A percentile compares a stretch with the other conserved stretches of the same genome.
Evolutionary conservation across 1,284 basidiomycete species (phyloP).

Genomic region (Cutaneotrichosporon curvatum): DNA sequence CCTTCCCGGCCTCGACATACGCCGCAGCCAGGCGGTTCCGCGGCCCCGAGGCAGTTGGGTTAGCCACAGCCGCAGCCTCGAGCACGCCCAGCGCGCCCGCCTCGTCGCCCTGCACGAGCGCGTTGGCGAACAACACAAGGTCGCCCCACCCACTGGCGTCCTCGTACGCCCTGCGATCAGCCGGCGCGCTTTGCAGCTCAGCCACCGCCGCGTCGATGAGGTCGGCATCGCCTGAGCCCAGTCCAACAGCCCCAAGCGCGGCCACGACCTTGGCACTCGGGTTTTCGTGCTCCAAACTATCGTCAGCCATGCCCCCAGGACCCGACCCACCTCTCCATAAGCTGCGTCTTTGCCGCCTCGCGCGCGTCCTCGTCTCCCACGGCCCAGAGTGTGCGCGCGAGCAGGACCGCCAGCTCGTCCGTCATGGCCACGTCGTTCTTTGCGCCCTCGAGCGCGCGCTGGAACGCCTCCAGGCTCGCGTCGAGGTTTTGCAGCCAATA

Average conservation of each 20-base stretch:
- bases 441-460: constrained; percentile 57
- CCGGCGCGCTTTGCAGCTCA: constrained; percentile 55
- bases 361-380: constrained; percentile 64
- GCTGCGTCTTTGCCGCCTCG: constrained; percentile 68
- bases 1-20: constrained; percentile 23
- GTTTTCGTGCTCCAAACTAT: constrained; percentile 57
- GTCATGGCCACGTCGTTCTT: constrained; percentile 51
- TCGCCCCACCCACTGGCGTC: constrained; percentile 29
- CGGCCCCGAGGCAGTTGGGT: constrained; percentile 2
- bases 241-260: constrained; percentile 76
- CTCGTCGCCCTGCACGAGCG: constrained; percentile 13
- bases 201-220: constrained; percentile 80
- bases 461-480: constrained; percentile 59
- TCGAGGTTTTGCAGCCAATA: constrained; percentile 62
- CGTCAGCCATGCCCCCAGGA: background rate
- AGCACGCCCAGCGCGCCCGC: constrained; percentile 16
- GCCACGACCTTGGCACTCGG: constrained; percentile 63
- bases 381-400: constrained; percentile 75
- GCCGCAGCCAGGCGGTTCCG: constrained; percentile 22
- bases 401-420: constrained; percentile 65
- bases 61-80: constrained; percentile 10
- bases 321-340: constrained; percentile 68
- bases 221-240: constrained; percentile 66
- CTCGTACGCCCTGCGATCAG: constrained; percentile 16
- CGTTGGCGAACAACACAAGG: constrained; percentile 28